phyloP scores from a whole-genome alignment of 495 filamentous ascomycete genomes.

The Aspergillus olivimuriae region DNA sequence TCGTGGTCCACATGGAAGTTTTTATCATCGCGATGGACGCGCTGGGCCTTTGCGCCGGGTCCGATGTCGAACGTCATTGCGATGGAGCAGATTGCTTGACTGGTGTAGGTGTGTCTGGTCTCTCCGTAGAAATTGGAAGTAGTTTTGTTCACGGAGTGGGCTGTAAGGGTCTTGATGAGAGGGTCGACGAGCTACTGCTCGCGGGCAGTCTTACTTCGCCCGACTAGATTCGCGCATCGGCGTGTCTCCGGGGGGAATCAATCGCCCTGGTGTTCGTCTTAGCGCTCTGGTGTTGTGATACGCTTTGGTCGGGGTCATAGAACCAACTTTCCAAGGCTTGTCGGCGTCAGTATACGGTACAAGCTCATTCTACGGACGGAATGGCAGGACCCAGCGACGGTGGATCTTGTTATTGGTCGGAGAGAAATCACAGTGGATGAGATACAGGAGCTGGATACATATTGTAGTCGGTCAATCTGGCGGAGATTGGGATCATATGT shows the following conservation, averaged over 20 bases:
- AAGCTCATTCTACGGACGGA: slow-evolving; percentile 17
- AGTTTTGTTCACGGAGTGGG: background rate
- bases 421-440: slow-evolving; percentile 11
- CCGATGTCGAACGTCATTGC: slow-evolving; percentile 15
- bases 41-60: slow-evolving; percentile 12
- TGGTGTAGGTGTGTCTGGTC: slow-evolving; percentile 14
- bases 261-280: background rate
- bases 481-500: slow-evolving; percentile 16
- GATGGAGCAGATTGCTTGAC: slow-evolving; percentile 11
- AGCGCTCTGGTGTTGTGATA: too few species aligned
- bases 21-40: slow-evolving; percentile 14
- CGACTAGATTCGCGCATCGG: background rate
- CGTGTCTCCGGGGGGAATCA: background rate
- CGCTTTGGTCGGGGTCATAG: too few species aligned
- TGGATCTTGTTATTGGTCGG: slow-evolving; percentile 19
- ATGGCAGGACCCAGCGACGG: slow-evolving; percentile 17
- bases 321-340: slow-evolving; percentile 16
- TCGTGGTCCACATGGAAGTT: slow-evolving; percentile 13
- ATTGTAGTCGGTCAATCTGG: slow-evolving; percentile 17
- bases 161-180: background rate
- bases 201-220: background rate
- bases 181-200: background rate
- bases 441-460: slow-evolving; percentile 18
- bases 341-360: slow-evolving; percentile 14
- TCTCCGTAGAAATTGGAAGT: slow-evolving; percentile 10